phyloP scores from a whole-genome alignment of 2,329 filamentous ascomycete genomes.

The Fusarium acutatum region DNA sequence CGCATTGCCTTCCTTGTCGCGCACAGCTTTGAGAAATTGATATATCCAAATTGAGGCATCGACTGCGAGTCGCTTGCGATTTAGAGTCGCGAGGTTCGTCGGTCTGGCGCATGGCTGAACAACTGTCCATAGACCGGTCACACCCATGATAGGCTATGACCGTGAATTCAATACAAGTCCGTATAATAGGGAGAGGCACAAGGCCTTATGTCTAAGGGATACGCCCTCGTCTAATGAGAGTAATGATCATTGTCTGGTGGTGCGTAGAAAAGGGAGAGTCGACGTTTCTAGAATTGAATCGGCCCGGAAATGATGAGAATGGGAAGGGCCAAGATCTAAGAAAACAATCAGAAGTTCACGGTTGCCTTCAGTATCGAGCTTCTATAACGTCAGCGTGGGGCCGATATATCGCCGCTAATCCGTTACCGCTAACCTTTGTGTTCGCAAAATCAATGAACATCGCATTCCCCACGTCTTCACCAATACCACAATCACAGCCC shows the following conservation, averaged over 20 bases:
- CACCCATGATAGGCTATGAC: constrained; percentile 75
- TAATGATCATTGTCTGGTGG: constrained; percentile 19
- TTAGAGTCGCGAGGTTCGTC: constrained; percentile 94
- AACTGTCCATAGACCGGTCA: constrained; percentile 97
- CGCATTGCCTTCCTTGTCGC: constrained; percentile 97
- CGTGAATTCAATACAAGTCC: constrained; percentile 4
- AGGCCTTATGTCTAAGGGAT: constrained; percentile 26
- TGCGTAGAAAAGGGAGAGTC: not conserved
- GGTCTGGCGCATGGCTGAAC: constrained; percentile 94
- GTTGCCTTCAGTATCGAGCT: not conserved
- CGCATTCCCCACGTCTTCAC: constrained; percentile 1
- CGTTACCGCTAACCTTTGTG: constrained; percentile 18
- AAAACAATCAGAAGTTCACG: not conserved
- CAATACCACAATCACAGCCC: not conserved
- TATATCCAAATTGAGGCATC: constrained; percentile 99
- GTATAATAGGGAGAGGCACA: not conserved
- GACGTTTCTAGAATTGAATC: not conserved
- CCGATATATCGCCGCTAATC: constrained; percentile 11
- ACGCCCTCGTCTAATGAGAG: constrained; percentile 23
- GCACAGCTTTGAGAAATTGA: constrained; percentile 98
- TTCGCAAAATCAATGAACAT: constrained; percentile 11
- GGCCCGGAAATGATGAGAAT: not conserved
- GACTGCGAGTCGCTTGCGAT: constrained; percentile 93
- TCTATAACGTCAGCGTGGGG: constrained; percentile 40
- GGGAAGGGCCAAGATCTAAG: not conserved